Evolutionary conservation across 352 stramenopile species (phyloP), one percentile per base, ranked within the genome.

Genomic region (Phytopythium kandeliae): DNA sequence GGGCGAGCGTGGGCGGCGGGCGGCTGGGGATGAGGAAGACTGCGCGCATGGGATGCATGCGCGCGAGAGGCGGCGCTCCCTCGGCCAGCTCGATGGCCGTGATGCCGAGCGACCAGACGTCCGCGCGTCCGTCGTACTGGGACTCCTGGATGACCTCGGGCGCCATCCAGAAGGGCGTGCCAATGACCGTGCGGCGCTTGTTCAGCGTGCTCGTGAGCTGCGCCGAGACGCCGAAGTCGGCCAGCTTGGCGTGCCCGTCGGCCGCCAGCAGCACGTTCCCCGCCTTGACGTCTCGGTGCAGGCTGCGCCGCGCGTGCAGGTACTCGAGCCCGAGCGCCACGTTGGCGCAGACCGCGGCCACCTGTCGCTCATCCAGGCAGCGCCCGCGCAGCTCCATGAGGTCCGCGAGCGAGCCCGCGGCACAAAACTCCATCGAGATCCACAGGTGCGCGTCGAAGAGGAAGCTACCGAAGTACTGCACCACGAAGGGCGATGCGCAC

Each of bases 101-200:
- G 60, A 97, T 96, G 0, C 88, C 83, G 31, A 93, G 63, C 33
- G 78, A 90, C 79, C 79, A 92, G 47, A 92, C 75, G 35, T 92
- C 81, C 15, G 78, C 81, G 52, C 92, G 94, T 44, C 72, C 66
- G 54, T 95, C 80, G 57, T 95, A 93, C 47, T 84, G 64, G 19
- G 86, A 77, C 69, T 96, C 71, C 57, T 89, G 77, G 42, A 97
- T 96, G 33, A 97, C 88, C 54, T 97, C 86, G 6, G 86, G 86
- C 21, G 88, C 86, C 88, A 97, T 96, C 85, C 86, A 96, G 62
- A 94, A 97, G 7, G 88, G 88, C 17, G 88, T 96, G 24, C 88
- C 88, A 36, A 95, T 88, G 28, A 96, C 85, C 10, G 86, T 96
- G 40, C 89, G 81, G n/a, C 86, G 84, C 62, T 96, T 96, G 48